These are phyloP conservation scores for Penicillium paneum DNA, from an alignment of 2,329 filamentous ascomycete species.

Conservation along the genomic window DNA sequence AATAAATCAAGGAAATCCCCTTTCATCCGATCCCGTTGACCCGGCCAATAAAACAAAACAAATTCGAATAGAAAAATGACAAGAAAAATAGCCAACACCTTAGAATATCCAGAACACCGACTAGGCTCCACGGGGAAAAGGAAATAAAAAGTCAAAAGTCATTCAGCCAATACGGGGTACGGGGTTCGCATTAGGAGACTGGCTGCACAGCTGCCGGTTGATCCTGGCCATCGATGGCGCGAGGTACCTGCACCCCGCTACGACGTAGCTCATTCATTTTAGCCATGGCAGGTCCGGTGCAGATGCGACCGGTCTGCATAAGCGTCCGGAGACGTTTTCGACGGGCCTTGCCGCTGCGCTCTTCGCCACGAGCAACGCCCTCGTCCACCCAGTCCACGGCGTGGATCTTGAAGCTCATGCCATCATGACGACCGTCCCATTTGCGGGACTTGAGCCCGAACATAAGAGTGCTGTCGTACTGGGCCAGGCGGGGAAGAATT, in stretches of 20 bases:
- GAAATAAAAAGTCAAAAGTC: not conserved
- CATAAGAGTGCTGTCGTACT: slow-evolving; percentile 70
- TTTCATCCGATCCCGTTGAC: slow-evolving; percentile 23
- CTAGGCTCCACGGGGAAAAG: not conserved
- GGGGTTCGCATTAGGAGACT: slow-evolving; percentile 31
- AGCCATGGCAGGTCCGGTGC: slow-evolving; percentile 38
- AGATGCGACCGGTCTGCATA: slow-evolving; percentile 44
- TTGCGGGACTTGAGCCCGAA: slow-evolving; percentile 79
- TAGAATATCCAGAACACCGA: not conserved
- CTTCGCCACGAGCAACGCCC: slow-evolving; percentile 47
- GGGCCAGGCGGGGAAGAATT: slow-evolving; percentile 73
- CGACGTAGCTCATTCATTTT: slow-evolving; percentile 36
- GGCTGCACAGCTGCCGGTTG: slow-evolving; percentile 29
- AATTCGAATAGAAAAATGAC: slow-evolving; percentile 10
- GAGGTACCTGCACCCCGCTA: slow-evolving; percentile 29
- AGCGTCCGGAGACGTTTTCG: slow-evolving; percentile 49
- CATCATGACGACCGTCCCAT: slow-evolving; percentile 76
- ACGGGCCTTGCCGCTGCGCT: slow-evolving; percentile 46
- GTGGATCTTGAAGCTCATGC: slow-evolving; percentile 82
- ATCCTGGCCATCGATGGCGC: slow-evolving; percentile 27
- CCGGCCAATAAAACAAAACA: slow-evolving; percentile 13
- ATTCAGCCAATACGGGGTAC: not conserved
- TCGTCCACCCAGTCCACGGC: slow-evolving; percentile 84
- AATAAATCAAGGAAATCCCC: slow-evolving; percentile 6
- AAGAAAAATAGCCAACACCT: slow-evolving; percentile 3